Base-by-base conservation (phyloP, 169 alveolate genomes). In the Cryptosporidium muris region DNA sequence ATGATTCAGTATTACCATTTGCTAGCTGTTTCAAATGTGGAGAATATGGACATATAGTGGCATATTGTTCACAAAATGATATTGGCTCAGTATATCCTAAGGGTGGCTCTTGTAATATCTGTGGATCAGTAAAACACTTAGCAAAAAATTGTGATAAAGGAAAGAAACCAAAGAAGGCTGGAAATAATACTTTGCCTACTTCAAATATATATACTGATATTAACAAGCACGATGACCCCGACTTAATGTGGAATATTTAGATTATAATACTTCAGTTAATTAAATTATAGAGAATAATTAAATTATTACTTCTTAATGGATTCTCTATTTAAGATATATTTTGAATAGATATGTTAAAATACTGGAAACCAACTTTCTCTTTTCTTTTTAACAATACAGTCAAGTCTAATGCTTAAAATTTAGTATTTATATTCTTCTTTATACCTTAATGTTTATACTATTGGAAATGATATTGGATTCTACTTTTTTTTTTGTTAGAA, bases 11-110 rank as follows among this genome's bases (percentile, higher is more conserved):
- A 3, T 36, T 74, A 6, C 85, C 85, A 2, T 74, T 74, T 74
- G 85, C 85, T 12, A 74, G 74, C 63, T 74, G 85, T 49, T 74
- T 74, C 48, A 74, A 51, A 43, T 74, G 85, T 36, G 85, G 85
- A 1, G 51, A 74, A 11, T 0, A 66, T 25, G 85, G 85, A 5
- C 85, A 74, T 34, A 74, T 74, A 7, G 85, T 74, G 2, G 85
- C 85, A n/a, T 74, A 54, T 42, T 74, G 85, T 74, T 68, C 85
- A 7, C 36, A 43, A 14, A 74, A 74, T 51, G 63, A 56, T 37
- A 11, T 43, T 3, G 85, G 85, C 11, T 74, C 85, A 14, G 60
- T 74, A 2, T 74, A 74, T 42, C 85, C 85, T 45, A 74, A 54
- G 47, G 85, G 85, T 12, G 85, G 85, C n/a, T 47, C 68, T 12